Conservation (phyloP, 2,329 filamentous ascomycete species). For the Pseudocercospora fuligena region DNA sequence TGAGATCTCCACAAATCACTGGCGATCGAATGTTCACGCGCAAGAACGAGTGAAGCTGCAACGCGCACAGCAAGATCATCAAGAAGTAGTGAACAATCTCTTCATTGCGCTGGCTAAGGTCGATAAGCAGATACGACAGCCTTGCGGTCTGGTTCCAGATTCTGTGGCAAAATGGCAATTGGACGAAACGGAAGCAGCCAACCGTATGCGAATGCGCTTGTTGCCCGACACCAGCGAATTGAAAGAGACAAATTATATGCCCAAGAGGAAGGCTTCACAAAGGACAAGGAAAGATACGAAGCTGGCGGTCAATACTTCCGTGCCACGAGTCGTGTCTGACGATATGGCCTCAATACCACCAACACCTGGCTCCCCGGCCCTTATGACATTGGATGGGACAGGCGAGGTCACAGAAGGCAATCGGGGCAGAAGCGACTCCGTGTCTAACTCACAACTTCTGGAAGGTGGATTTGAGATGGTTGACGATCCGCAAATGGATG, state of each 20-base stretch:
- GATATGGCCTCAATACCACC: constrained; percentile 29
- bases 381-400: constrained; percentile 22
- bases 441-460: constrained; percentile 50
- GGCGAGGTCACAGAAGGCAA: constrained; percentile 33
- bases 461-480: constrained; percentile 97
- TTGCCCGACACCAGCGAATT: constrained; percentile 74
- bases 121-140: constrained; percentile 75
- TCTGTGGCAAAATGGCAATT: constrained; percentile 80
- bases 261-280: constrained; percentile 73
- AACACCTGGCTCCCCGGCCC: constrained; percentile 18
- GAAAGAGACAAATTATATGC: constrained; percentile 73
- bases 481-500: constrained; percentile 84
- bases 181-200: constrained; percentile 92
- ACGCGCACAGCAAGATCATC: constrained; percentile 85
- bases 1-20: constrained; percentile 83
- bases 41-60: constrained; percentile 93
- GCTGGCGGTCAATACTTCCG: constrained; percentile 38
- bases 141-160: constrained; percentile 79
- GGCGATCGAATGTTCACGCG: constrained; percentile 93
- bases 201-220: constrained; percentile 88
- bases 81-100: constrained; percentile 83
- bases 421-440: constrained; percentile 48
- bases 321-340: constrained; percentile 37
- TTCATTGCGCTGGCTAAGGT: constrained; percentile 77
- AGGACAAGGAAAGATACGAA: constrained; percentile 45